Conservation (phyloP, 2,329 filamentous ascomycete species). For the Fusarium oxysporum region DNA sequence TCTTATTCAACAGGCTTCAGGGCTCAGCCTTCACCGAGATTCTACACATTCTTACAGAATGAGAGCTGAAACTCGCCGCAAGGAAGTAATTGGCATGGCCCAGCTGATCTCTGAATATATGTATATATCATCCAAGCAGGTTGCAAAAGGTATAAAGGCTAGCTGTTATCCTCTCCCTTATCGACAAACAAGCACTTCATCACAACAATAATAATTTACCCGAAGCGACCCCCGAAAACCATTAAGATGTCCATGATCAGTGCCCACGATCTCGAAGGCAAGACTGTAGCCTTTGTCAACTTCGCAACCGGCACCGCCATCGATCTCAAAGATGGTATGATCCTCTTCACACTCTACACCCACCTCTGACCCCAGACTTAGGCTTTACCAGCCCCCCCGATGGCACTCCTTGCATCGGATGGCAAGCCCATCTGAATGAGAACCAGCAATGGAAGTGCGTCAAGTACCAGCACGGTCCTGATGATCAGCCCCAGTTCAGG, state of each 20-base stretch:
- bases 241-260: not conserved
- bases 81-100: too few relatives aligned
- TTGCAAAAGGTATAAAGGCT: too few relatives aligned
- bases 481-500: not conserved
- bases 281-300: not conserved
- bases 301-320: not conserved
- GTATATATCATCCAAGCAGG: too few relatives aligned
- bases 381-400: not conserved
- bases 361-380: rapidly evolving
- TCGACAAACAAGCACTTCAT: not conserved
- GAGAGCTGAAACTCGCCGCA: too few relatives aligned
- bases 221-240: rapidly evolving
- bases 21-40: too few relatives aligned
- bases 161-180: too few relatives aligned
- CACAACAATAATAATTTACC: rapidly evolving
- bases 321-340: not conserved
- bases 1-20: too few relatives aligned
- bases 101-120: too few relatives aligned
- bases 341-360: rapidly evolving
- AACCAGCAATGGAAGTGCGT: slow-evolving; percentile 1
- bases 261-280: not conserved
- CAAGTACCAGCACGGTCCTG: not conserved
- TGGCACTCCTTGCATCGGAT: not conserved
- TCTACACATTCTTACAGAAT: too few relatives aligned
- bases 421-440: not conserved